Evolutionary conservation across 768 basidiomycete species (phyloP).

Genomic region (Psilocybe azurescens): DNA sequence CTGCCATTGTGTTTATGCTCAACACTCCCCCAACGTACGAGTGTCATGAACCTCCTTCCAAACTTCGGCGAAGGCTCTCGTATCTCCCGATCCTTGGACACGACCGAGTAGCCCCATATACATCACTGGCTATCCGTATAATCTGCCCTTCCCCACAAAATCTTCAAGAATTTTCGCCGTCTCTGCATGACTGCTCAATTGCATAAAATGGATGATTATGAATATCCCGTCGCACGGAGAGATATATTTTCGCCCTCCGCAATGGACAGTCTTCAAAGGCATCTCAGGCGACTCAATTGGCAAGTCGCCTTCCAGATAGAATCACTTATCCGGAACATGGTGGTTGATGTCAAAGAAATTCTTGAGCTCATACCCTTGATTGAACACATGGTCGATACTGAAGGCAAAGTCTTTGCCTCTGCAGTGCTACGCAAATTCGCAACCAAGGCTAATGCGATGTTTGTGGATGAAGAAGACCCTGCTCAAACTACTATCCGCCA

Average conservation of each 20-base stretch:
- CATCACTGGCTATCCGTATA: constrained; percentile 57
- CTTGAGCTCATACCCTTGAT: constrained; percentile 45
- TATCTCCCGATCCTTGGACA: constrained; percentile 47
- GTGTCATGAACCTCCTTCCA: constrained; percentile 6
- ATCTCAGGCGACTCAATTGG: constrained; percentile 48
- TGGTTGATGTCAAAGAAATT: constrained; percentile 58
- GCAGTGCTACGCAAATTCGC: constrained; percentile 47
- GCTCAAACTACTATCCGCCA: constrained; percentile 28
- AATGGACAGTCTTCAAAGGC: constrained; percentile 34
- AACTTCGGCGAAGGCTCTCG: constrained; percentile 40
- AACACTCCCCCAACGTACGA: constrained; percentile 35
- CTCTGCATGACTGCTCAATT: constrained; percentile 46
- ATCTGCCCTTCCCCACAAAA: constrained; percentile 43
- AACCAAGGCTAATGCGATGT: constrained; percentile 28
- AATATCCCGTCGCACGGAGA: constrained; percentile 45
- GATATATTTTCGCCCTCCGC: constrained; percentile 47
- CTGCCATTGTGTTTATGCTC: constrained; percentile 49
- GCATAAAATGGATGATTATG: constrained; percentile 35
- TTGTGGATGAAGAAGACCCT: constrained; percentile 30
- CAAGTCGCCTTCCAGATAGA: constrained; percentile 67
- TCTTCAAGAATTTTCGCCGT: constrained; percentile 39
- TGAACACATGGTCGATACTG: constrained; percentile 26
- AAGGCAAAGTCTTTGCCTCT: constrained; percentile 42
- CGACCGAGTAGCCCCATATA: constrained; percentile 50
- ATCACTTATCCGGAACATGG: constrained; percentile 40